A percentile compares a stretch with the other conserved stretches of the same genome.
Evolutionary conservation across 1,284 basidiomycete species (phyloP).

Genomic region (Ustilago xerochloae): DNA sequence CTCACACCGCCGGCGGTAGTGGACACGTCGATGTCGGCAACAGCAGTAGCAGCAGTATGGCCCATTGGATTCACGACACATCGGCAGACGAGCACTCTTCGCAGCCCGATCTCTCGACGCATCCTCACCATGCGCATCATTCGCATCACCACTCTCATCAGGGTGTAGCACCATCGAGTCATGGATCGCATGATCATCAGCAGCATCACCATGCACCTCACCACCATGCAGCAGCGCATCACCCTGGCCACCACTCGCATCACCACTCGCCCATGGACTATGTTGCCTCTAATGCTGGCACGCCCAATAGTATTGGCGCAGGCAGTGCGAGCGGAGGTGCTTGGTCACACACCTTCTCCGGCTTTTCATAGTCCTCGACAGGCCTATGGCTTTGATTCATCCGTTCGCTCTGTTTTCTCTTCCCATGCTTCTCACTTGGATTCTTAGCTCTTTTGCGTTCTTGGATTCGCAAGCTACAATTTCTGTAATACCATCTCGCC

Average conservation of each 20-base stretch:
- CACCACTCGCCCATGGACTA: slow-evolving; percentile 45
- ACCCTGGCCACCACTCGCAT: slow-evolving; percentile 26
- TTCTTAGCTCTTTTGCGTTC: neutral
- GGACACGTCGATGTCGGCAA: slow-evolving; percentile 8
- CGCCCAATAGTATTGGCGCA: slow-evolving; percentile 36
- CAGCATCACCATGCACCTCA: slow-evolving; percentile 12
- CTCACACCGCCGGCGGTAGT: slow-evolving; percentile 12
- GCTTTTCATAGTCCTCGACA: slow-evolving; percentile 12
- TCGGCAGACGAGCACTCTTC: slow-evolving; percentile 36
- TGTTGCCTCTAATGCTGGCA: slow-evolving; percentile 27
- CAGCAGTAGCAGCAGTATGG: slow-evolving; percentile 26
- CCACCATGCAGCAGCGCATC: slow-evolving; percentile 11
- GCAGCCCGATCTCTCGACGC: slow-evolving; percentile 26
- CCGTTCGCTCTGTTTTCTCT: neutral
- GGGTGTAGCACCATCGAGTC: too few relatives aligned
- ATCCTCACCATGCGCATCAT: slow-evolving; percentile 16
- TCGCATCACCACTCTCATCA: slow-evolving; percentile 27
- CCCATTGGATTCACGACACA: slow-evolving; percentile 40
- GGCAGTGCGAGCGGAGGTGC: slow-evolving; percentile 27
- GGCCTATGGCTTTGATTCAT: too few relatives aligned
- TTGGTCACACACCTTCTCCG: slow-evolving; percentile 39
- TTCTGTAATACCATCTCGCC: neutral
- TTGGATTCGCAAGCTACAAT: too few relatives aligned
- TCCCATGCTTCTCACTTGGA: neutral
- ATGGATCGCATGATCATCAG: slow-evolving; percentile 23